Percentiles rank a stretch among this genome's conserved stretches.
These are phyloP conservation scores for Ogataea paraovalis DNA, from an alignment of 805 yeast species.

Conservation along the genomic window DNA sequence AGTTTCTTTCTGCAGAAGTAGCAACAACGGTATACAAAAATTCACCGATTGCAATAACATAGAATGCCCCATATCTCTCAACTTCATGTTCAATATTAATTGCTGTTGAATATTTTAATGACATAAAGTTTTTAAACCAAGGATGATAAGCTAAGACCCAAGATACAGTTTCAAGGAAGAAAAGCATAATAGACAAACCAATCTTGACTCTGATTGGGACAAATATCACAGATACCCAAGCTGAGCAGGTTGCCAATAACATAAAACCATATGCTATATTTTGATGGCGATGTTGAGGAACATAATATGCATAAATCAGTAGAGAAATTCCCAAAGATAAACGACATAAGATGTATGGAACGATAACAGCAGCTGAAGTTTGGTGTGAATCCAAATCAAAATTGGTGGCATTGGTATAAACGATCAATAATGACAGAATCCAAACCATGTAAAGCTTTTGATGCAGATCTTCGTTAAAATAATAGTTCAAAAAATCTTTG, in stretches of 20 bases:
- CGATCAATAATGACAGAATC: slow-evolving; percentile 46
- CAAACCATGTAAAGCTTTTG: slow-evolving; percentile 51
- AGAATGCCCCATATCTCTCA: slow-evolving; percentile 55
- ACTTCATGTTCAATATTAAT: slow-evolving; percentile 64
- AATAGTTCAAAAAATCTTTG: slow-evolving; percentile 60
- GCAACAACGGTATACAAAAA: slow-evolving; percentile 53
- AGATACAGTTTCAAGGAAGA: slow-evolving; percentile 38
- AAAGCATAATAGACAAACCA: slow-evolving; percentile 38
- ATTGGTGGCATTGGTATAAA: slow-evolving; percentile 48
- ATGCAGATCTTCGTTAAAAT: slow-evolving; percentile 54
- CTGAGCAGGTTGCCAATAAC: slow-evolving; percentile 32
- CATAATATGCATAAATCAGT: slow-evolving; percentile 39
- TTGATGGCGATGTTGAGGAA: slow-evolving; percentile 50
- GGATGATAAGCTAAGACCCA: slow-evolving; percentile 46
- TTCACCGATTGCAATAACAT: slow-evolving; percentile 63
- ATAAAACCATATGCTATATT: slow-evolving; percentile 36
- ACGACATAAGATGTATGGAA: slow-evolving; percentile 46
- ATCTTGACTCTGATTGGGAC: slow-evolving; percentile 42
- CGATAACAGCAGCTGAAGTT: slow-evolving; percentile 42
- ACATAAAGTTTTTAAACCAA: slow-evolving; percentile 37
- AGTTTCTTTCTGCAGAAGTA: slow-evolving; percentile 35
- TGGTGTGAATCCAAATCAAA: slow-evolving; percentile 29
- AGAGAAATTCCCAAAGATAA: slow-evolving; percentile 33
- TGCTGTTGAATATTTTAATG: slow-evolving; percentile 50
- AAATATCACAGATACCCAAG: slow-evolving; percentile 54